phyloP scores from a whole-genome alignment of 2,329 filamentous ascomycete genomes.

The Exophiala viscosa region DNA sequence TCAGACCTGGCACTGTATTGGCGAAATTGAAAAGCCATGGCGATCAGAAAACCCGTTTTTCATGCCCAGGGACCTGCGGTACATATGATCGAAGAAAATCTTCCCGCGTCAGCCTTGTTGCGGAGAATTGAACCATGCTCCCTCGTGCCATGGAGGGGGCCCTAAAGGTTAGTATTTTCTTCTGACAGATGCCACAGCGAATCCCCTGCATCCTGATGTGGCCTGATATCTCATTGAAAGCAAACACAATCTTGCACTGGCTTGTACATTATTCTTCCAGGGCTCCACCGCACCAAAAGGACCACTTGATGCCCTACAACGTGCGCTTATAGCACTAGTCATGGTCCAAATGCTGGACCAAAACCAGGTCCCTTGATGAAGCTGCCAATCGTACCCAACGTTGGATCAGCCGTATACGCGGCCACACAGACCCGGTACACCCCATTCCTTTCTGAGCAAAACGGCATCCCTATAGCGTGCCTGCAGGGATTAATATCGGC shows the following conservation, averaged over 20 bases:
- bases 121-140: neutral
- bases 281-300: no score
- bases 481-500: neutral
- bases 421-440: conserved; percentile 5
- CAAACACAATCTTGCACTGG: neutral
- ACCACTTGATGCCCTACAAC: no score
- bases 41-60: neutral
- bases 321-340: no score
- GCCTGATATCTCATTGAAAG: neutral
- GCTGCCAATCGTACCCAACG: conserved; percentile 12
- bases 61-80: no score
- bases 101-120: neutral
- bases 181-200: conserved; percentile 8
- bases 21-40: conserved; percentile 3
- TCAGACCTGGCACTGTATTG: conserved; percentile 7
- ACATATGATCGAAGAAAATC: no score
- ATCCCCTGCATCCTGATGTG: neutral
- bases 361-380: neutral
- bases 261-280: no score
- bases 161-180: conserved; percentile 2
- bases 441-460: neutral
- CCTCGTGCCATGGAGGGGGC: neutral
- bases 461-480: neutral
- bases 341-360: no score
- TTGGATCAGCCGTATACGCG: conserved; percentile 12